These are phyloP conservation scores for Botrytis sinoallii DNA, from an alignment of 2,329 filamentous ascomycete genomes.

Conservation along the genomic window DNA sequence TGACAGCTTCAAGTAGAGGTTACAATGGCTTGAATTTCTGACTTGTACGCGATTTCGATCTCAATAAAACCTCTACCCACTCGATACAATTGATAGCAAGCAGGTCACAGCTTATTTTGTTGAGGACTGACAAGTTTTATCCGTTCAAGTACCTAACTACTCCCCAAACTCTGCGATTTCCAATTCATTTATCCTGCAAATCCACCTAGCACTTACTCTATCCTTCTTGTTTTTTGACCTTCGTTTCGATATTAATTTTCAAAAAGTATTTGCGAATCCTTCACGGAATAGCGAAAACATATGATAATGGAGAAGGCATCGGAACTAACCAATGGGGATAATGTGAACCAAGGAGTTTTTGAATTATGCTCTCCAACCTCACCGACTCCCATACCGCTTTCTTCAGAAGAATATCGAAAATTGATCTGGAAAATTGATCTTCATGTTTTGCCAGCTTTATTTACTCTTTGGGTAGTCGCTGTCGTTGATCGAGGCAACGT, in stretches of 20 bases:
- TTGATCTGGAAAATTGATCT: constrained; percentile 3
- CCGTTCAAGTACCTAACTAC: background rate
- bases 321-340: background rate
- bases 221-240: background rate
- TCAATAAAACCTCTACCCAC: background rate
- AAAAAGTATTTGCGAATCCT: background rate
- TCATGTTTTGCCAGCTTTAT: background rate
- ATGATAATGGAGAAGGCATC: background rate
- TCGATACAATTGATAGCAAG: background rate
- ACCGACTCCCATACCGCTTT: background rate
- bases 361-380: background rate
- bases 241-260: background rate
- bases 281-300: background rate
- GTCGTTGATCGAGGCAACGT: background rate
- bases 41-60: background rate
- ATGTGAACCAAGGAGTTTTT: background rate
- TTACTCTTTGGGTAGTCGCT: background rate
- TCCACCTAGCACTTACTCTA: too few species aligned
- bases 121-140: too few species aligned
- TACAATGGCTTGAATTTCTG: background rate
- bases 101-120: background rate
- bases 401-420: background rate
- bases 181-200: background rate
- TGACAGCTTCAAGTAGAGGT: background rate
- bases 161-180: background rate